These are phyloP conservation scores for Clathrus columnatus DNA, from an alignment of 768 basidiomycete species.

Conservation along the genomic window DNA sequence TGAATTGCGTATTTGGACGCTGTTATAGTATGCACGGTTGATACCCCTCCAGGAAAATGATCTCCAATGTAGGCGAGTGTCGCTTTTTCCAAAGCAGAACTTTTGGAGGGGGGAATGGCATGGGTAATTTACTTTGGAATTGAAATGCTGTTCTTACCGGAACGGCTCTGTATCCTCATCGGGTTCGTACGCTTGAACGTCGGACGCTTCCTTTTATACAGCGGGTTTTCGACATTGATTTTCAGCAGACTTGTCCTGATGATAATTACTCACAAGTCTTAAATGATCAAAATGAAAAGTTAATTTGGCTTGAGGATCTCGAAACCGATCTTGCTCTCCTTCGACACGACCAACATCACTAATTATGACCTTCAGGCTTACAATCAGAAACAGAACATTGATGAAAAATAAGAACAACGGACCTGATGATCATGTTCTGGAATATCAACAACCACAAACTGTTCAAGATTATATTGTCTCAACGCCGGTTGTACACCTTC, in stretches of 20 bases:
- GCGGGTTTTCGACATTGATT: background rate
- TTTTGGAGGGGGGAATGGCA: too few species aligned
- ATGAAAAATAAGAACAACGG: conserved; percentile 16
- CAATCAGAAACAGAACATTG: conserved; percentile 7
- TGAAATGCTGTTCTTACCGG: conserved; percentile 43
- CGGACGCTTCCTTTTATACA: conserved; percentile 59
- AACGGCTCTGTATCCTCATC: conserved; percentile 63
- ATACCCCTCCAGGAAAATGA: conserved; percentile 78
- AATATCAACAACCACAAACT: conserved; percentile 84
- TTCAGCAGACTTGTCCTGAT: background rate
- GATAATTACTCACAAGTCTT: conserved; percentile 48
- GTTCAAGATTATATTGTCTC: conserved; percentile 76
- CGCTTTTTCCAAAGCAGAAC: conserved; percentile 62
- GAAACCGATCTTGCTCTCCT: conserved; percentile 56
- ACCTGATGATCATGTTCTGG: conserved; percentile 71
- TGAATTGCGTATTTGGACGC: conserved; percentile 55
- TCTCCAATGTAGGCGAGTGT: conserved; percentile 60
- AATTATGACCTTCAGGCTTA: conserved; percentile 58
- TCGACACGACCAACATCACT: conserved; percentile 59
- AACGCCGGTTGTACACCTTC: conserved; percentile 70
- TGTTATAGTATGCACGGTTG: conserved; percentile 40
- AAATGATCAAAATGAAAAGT: conserved; percentile 84
- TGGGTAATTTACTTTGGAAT: too few species aligned
- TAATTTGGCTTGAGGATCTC: conserved; percentile 73
- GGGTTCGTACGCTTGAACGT: conserved; percentile 54